Base-by-base conservation (phyloP, 2,329 filamentous ascomycete species). In the Venturia pyrina region DNA sequence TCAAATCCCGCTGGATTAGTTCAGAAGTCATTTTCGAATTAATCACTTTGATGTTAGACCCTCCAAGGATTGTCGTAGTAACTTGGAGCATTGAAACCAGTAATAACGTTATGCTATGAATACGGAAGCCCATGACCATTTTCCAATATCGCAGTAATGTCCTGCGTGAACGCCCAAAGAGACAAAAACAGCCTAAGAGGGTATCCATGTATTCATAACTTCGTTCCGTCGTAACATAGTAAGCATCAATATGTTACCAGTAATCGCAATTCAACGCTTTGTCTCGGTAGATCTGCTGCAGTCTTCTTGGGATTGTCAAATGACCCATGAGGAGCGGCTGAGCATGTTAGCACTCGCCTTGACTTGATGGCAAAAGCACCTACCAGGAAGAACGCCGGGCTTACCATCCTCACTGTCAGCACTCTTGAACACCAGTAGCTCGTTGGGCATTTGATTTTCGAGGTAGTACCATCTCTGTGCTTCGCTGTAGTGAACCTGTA, bases 401-500 rank as follows among this genome's bases (percentile, higher is more conserved):
- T 62, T 40, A 19, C 37, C 28, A 32, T 63, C 56, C 21, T 65
- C 64, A 19, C 57, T 65, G n/a, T 65, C 64, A 32, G 64, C 63
- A 21, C 63, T 57, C 21, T 61, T 34, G 61, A 66, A 66, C n/a
- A 65, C 65, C 32, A 66, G 17, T n/a, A 67, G 28, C 44, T 67
- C 66, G 40, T 60, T 32, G 37, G 64, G 41, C 50, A 46, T 32
- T 43, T 67, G 65, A 40, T 67, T 57, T 34, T 57, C 43, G 32
- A 67, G 62, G 62, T 68, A 69, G 46, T 68, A 69, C 67, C 68
- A 69, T 50, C 41, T 48, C 57, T 69, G 68, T 24, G 62, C 50
- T 24, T 60, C 34, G 62, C 64, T 67, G 62, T 67, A 64, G 61
- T 65, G 67, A n/a, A 69, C 53, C 44, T 60, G 48, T 21, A 46